These are phyloP conservation scores for Candida silvatica DNA, from an alignment of 805 yeast species.

Conservation along the genomic window DNA sequence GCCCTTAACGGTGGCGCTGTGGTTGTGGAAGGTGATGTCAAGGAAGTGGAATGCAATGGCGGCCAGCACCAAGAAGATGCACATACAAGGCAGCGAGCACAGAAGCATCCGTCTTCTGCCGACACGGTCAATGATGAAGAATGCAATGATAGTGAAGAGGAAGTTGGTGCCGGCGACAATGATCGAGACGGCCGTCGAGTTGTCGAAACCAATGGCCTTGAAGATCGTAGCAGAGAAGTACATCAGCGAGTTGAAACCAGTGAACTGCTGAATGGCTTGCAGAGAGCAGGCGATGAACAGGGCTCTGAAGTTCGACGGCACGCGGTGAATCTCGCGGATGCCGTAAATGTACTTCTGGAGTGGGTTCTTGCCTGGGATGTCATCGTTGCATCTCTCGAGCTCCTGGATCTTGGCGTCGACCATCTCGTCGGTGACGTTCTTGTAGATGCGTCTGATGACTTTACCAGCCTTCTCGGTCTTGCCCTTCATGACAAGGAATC, in stretches of 20 bases:
- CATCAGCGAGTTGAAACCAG: conserved; percentile 95
- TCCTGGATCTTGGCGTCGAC: conserved; percentile 65
- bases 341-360: conserved; percentile 49
- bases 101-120: conserved; percentile 83
- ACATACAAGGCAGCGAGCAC: conserved; percentile 81
- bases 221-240: conserved; percentile 91
- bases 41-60: conserved; percentile 89
- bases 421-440: conserved; percentile 51
- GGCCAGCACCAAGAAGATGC: conserved; percentile 63
- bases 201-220: conserved; percentile 78
- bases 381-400: conserved; percentile 38
- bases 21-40: conserved; percentile 48
- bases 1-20: conserved; percentile 31
- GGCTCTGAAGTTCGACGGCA: conserved; percentile 81
- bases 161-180: conserved; percentile 94
- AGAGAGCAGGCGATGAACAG: conserved; percentile 84
- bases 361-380: conserved; percentile 33
- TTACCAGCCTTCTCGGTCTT: conserved; percentile 53
- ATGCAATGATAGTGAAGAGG: conserved; percentile 77
- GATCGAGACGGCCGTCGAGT: conserved; percentile 91
- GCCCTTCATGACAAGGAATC: conserved; percentile 73
- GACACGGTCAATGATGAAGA: conserved; percentile 75
- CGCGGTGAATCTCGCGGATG: conserved; percentile 51
- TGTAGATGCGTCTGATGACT: conserved; percentile 58
- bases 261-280: conserved; percentile 94